phyloP scores from a whole-genome alignment of 2,329 filamentous ascomycete genomes.

The Colletotrichum tropicale region DNA sequence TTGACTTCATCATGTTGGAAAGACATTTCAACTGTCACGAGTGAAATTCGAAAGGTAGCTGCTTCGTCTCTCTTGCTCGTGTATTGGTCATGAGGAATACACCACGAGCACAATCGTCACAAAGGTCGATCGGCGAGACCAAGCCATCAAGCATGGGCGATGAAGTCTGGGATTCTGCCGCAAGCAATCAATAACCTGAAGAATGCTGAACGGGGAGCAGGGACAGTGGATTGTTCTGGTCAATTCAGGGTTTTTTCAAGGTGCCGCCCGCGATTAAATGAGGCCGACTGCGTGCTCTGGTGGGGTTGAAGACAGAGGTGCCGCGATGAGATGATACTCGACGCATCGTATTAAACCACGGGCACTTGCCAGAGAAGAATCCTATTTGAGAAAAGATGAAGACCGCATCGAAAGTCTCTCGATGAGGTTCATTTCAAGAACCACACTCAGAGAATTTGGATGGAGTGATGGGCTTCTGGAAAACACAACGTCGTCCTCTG shows the following conservation, averaged over 20 bases:
- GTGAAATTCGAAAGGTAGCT: accelerated
- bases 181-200: neutral
- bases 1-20: neutral
- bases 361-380: too few relatives aligned
- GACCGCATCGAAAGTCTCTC: too few relatives aligned
- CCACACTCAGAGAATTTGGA: too few relatives aligned
- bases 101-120: neutral
- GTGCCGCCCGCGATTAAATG: neutral
- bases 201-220: too few relatives aligned
- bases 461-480: neutral
- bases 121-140: neutral
- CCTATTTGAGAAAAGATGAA: too few relatives aligned
- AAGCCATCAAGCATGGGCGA: neutral
- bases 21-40: neutral
- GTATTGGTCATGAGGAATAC: neutral
- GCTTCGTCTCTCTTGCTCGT: neutral
- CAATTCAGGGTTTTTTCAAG: accelerated
- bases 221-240: neutral
- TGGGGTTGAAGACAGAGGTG: neutral
- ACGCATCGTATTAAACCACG: neutral
- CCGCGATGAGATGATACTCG: neutral
- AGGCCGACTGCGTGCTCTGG: neutral
- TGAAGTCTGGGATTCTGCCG: neutral
- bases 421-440: too few relatives aligned
- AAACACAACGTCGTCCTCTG: neutral